Evolutionary conservation across 495 filamentous ascomycete genomes (phyloP).

Genomic region (Aspergillus steynii): DNA sequence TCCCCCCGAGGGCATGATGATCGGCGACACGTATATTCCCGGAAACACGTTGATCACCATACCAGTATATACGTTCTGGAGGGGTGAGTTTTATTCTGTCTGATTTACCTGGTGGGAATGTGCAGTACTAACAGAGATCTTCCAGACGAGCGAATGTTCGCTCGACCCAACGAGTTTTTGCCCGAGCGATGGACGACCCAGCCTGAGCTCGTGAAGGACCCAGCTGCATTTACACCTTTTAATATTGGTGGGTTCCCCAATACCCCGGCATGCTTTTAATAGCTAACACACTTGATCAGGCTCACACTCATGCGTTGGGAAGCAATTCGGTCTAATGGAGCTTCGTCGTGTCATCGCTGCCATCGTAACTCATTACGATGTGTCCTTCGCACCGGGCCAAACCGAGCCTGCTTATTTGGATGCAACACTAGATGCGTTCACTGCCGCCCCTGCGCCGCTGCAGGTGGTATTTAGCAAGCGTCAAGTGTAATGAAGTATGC

Average conservation of each 20-base stretch:
- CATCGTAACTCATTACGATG: constrained; percentile 33
- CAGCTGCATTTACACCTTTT: constrained; percentile 36
- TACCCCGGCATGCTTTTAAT: neutral
- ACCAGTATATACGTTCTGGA: constrained; percentile 29
- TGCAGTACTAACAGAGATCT: neutral
- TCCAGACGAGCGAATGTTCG: constrained; percentile 30
- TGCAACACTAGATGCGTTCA: constrained; percentile 11
- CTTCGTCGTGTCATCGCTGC: constrained; percentile 37
- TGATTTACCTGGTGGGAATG: neutral
- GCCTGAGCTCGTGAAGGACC: constrained; percentile 36
- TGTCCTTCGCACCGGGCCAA: constrained; percentile 7
- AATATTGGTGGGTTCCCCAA: constrained; percentile 15
- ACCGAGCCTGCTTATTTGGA: constrained; percentile 1
- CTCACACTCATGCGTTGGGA: constrained; percentile 50
- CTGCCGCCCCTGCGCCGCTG: constrained; percentile 5
- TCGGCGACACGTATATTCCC: constrained; percentile 31
- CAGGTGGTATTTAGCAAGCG: constrained; percentile 8
- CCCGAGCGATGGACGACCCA: constrained; percentile 44
- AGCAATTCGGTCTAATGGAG: constrained; percentile 51
- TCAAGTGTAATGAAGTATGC: no score
- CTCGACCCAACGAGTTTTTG: constrained; percentile 36
- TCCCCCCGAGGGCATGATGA: constrained; percentile 21
- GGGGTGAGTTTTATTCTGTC: constrained; percentile 18
- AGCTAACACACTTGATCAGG: constrained; percentile 24
- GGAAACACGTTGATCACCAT: constrained; percentile 28